phyloP scores from a whole-genome alignment of 1,139 yeast species.

The Zygosaccharomyces pseudobailii region DNA sequence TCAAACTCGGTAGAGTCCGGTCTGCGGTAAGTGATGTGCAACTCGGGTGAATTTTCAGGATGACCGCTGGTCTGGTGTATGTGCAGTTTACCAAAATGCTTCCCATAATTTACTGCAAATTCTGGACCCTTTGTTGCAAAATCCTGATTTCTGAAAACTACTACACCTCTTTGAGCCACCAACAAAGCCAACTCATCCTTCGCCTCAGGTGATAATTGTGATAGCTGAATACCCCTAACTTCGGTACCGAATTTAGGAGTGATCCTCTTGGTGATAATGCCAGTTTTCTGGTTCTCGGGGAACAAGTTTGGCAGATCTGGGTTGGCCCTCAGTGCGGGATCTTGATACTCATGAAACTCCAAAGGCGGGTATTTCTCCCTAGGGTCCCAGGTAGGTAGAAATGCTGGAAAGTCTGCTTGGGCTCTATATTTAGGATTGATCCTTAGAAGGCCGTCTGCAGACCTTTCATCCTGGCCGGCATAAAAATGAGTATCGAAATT shows the following conservation, averaged over 20 bases:
- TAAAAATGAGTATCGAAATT: constrained; percentile 21
- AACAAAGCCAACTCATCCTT: constrained; percentile 50
- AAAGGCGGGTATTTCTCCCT: constrained; percentile 40
- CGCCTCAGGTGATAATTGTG: constrained; percentile 46
- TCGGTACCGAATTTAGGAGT: constrained; percentile 43
- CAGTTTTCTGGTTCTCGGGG: constrained; percentile 6
- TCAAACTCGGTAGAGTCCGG: constrained; percentile 39
- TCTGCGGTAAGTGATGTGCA: constrained; percentile 58
- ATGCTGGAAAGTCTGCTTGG: constrained; percentile 35
- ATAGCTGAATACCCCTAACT: constrained; percentile 49
- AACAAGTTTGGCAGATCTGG: constrained; percentile 23
- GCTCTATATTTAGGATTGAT: constrained; percentile 26
- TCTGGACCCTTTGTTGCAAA: constrained; percentile 54
- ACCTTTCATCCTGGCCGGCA: constrained; percentile 19
- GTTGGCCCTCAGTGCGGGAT: constrained; percentile 28
- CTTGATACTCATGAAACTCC: constrained; percentile 24
- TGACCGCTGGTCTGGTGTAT: constrained; percentile 72
- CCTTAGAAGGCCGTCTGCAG: constrained; percentile 16
- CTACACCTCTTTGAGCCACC: constrained; percentile 50
- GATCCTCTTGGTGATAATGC: constrained; percentile 10
- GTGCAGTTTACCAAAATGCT: constrained; percentile 64
- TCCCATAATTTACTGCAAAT: constrained; percentile 51
- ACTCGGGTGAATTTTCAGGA: constrained; percentile 53
- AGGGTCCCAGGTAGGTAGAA: constrained; percentile 46
- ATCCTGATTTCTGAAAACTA: constrained; percentile 49